A percentile compares a stretch with the other conserved stretches of the same genome.
Conservation (phyloP, 148 eudicot species). For the Silene conica region DNA sequence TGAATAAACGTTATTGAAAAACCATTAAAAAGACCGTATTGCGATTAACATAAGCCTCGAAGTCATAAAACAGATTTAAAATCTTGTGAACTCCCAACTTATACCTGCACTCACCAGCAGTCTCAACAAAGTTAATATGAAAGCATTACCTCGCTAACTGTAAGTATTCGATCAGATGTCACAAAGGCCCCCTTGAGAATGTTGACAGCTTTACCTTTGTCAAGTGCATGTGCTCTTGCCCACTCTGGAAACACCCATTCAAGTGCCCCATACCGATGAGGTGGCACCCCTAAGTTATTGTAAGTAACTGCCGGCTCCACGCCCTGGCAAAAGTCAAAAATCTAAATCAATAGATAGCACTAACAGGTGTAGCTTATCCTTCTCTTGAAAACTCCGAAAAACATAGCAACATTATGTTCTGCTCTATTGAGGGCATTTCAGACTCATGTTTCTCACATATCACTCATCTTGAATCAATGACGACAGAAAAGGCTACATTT, state of each 20-base stretch:
- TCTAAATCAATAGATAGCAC: constrained; percentile 1
- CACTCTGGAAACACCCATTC: constrained; percentile 97
- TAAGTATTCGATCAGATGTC: constrained; percentile 83
- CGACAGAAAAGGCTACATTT: not conserved
- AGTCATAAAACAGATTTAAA: too few species aligned
- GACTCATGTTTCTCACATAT: not conserved
- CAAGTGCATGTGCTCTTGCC: constrained; percentile 97
- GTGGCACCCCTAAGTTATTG: constrained; percentile 74
- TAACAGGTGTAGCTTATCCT: not conserved
- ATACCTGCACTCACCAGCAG: not conserved
- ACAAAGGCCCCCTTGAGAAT: constrained; percentile 90
- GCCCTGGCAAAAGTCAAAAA: constrained; percentile 46
- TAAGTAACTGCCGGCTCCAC: constrained; percentile 92
- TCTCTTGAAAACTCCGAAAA: not conserved
- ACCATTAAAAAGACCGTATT: too few species aligned
- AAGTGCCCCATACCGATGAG: constrained; percentile 83
- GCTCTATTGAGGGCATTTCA: not conserved
- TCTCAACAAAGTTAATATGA: not conserved
- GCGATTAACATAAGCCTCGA: too few species aligned
- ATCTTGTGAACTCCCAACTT: not conserved
- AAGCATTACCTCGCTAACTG: constrained; percentile 79
- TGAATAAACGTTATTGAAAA: not conserved
- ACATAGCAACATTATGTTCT: not conserved
- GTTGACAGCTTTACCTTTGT: constrained; percentile 96
- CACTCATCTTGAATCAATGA: not conserved